Evolutionary conservation across 768 basidiomycete species (phyloP).

Genomic region (Coprinellus micaceus): DNA sequence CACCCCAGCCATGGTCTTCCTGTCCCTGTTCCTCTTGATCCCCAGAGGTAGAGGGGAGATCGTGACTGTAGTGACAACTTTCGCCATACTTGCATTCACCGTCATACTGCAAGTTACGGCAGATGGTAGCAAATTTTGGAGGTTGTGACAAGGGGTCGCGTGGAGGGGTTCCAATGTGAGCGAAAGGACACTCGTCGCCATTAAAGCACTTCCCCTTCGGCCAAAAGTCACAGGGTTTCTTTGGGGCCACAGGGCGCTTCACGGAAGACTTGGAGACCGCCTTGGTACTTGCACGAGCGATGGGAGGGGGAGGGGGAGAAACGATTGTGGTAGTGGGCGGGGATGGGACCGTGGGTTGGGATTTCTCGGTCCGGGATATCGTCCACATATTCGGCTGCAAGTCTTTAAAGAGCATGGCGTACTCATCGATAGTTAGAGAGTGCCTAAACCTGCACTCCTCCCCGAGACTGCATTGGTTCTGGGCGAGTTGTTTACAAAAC

Average conservation of each 20-base stretch:
- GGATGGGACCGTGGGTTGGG: not conserved
- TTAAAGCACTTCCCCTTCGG: conserved; percentile 37
- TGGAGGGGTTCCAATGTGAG: conserved; percentile 24
- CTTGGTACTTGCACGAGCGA: not conserved
- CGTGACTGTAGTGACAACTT: conserved; percentile 15
- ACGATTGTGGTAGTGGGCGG: not conserved
- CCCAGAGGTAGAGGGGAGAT: not conserved
- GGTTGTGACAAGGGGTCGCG: not conserved
- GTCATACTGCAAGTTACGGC: conserved; percentile 19
- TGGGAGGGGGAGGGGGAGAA: not conserved
- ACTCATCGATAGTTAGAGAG: conserved; percentile 37
- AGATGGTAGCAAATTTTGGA: conserved; percentile 11
- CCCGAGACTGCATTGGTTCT: conserved; percentile 30
- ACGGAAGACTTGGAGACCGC: not conserved
- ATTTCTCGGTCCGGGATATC: not conserved
- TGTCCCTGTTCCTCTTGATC: conserved; percentile 10
- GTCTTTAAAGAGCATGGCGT: conserved; percentile 36
- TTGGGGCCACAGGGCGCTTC: not conserved
- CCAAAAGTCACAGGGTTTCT: conserved; percentile 30
- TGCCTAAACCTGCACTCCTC: conserved; percentile 36
- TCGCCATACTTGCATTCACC: conserved; percentile 19
- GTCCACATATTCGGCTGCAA: conserved; percentile 33
- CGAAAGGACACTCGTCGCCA: conserved; percentile 34
- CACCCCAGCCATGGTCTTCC: conserved; percentile 5
- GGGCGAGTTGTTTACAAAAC: conserved; percentile 40